phyloP scores from a whole-genome alignment of 2,329 filamentous ascomycete species.

The Ascochyta fabae region DNA sequence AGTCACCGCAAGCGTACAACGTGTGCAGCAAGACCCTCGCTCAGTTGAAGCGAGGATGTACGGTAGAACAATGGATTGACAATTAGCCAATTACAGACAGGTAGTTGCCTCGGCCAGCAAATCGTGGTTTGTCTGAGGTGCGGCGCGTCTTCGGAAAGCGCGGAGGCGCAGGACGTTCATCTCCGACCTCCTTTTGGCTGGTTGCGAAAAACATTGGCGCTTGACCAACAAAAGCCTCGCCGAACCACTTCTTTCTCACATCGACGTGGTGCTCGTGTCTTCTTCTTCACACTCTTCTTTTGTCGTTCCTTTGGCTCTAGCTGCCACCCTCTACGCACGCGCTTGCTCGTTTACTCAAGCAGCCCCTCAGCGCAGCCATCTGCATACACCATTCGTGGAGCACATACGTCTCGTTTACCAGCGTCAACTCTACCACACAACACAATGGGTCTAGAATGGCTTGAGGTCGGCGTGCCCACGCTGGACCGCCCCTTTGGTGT shows the following conservation, averaged over 20 bases:
- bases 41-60: too few relatives aligned
- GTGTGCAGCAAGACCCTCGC: neutral
- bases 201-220: slow-evolving; percentile 34
- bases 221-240: slow-evolving; percentile 30
- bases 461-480: slow-evolving; percentile 68
- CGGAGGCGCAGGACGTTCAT: slow-evolving; percentile 41
- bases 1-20: slow-evolving; percentile 6
- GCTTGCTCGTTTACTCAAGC: slow-evolving; percentile 23
- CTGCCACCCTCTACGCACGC: slow-evolving; percentile 20
- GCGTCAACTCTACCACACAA: slow-evolving; percentile 5
- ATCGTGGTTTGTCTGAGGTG: slow-evolving; percentile 28
- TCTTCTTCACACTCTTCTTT: slow-evolving; percentile 41
- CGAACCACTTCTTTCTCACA: slow-evolving; percentile 21
- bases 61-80: neutral
- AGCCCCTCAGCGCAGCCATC: slow-evolving; percentile 18
- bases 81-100: slow-evolving; percentile 22
- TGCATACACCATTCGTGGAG: slow-evolving; percentile 9
- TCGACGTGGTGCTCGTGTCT: slow-evolving; percentile 28
- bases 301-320: slow-evolving; percentile 47
- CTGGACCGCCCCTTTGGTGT: slow-evolving; percentile 93
- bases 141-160: slow-evolving; percentile 33
- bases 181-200: slow-evolving; percentile 47
- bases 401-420: slow-evolving; percentile 4
- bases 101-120: slow-evolving; percentile 29
- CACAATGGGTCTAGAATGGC: slow-evolving; percentile 61